phyloP scores from a whole-genome alignment of 805 yeast genomes.

The Komagataella pseudopastoris region DNA sequence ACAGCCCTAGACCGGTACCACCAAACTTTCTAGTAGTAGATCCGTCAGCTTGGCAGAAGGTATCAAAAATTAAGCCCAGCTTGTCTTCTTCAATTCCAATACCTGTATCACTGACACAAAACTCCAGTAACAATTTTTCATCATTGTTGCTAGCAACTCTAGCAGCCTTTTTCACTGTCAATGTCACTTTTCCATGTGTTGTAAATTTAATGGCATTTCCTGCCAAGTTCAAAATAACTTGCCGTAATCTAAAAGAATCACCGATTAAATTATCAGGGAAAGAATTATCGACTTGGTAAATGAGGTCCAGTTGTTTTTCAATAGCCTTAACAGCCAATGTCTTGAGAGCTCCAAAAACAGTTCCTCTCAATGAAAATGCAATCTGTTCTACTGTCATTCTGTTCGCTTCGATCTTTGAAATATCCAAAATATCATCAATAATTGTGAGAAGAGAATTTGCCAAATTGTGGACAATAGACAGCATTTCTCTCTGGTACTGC shows the following conservation, averaged over 20 bases:
- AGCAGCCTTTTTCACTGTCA: slow-evolving; percentile 49
- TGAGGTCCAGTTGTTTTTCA: slow-evolving; percentile 68
- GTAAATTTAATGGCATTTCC: slow-evolving; percentile 90
- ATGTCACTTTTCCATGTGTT: slow-evolving; percentile 66
- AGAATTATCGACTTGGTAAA: slow-evolving; percentile 73
- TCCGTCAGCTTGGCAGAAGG: slow-evolving; percentile 90
- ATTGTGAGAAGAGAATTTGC: slow-evolving; percentile 79
- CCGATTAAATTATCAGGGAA: slow-evolving; percentile 83
- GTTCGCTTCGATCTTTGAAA: slow-evolving; percentile 87
- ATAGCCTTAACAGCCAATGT: slow-evolving; percentile 84
- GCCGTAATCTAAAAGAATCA: slow-evolving; percentile 79
- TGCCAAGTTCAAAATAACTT: slow-evolving; percentile 73
- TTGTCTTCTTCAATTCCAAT: slow-evolving; percentile 83
- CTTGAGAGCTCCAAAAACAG: slow-evolving; percentile 82
- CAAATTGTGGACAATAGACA: slow-evolving; percentile 76
- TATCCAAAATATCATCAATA: slow-evolving; percentile 83
- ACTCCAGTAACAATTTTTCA: slow-evolving; percentile 44
- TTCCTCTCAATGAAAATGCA: slow-evolving; percentile 75
- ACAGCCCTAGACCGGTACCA: slow-evolving; percentile 83
- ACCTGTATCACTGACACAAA: slow-evolving; percentile 84
- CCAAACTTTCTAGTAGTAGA: slow-evolving; percentile 88
- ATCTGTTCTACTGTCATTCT: slow-evolving; percentile 88
- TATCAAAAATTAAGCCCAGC: slow-evolving; percentile 74
- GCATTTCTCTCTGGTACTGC: slow-evolving; percentile 86
- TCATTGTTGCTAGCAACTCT: slow-evolving; percentile 22